phyloP scores from a whole-genome alignment of 768 basidiomycete genomes.

The Mycena rebaudengoi region DNA sequence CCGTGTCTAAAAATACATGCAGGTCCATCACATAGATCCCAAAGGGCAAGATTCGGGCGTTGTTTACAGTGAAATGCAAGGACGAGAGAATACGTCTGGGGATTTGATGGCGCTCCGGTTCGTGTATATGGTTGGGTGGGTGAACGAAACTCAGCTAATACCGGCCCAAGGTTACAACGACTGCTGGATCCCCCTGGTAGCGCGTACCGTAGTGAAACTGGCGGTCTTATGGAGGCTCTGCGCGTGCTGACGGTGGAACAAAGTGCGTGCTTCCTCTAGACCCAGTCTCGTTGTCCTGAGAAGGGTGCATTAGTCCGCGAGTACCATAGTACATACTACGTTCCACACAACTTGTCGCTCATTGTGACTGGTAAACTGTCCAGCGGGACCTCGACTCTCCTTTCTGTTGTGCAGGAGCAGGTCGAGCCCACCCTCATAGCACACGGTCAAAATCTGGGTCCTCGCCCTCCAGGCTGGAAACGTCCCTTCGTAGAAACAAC shows the following conservation, averaged over 20 bases:
- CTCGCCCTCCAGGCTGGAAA: constrained; percentile 84
- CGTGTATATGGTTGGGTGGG: constrained; percentile 31
- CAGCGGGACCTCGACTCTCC: constrained; percentile 75
- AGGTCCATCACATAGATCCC: constrained; percentile 95
- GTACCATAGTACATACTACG: constrained; percentile 90
- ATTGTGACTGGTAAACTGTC: constrained; percentile 90
- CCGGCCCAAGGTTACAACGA: constrained; percentile 69
- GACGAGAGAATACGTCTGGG: constrained; percentile 89
- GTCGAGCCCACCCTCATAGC: constrained; percentile 84
- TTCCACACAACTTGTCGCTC: constrained; percentile 91
- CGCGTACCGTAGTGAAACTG: constrained; percentile 96
- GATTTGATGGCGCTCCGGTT: constrained; percentile 91
- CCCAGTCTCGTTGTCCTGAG: constrained; percentile 2
- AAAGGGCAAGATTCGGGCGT: constrained; percentile 94
- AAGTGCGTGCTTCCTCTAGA: constrained; percentile 56
- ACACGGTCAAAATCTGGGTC: constrained; percentile 77
- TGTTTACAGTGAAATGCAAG: constrained; percentile 97
- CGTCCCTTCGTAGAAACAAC: constrained; percentile 92
- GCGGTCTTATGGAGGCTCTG: constrained; percentile 93
- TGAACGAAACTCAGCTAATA: neutral
- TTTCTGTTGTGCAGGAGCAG: constrained; percentile 82
- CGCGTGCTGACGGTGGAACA: constrained; percentile 87
- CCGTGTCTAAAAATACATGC: constrained; percentile 14
- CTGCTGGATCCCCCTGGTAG: constrained; percentile 82
- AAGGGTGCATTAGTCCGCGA: constrained; percentile 74